phyloP scores from a whole-genome alignment of 495 filamentous ascomycete species.

The Pseudomonodictys pantanalensis region DNA sequence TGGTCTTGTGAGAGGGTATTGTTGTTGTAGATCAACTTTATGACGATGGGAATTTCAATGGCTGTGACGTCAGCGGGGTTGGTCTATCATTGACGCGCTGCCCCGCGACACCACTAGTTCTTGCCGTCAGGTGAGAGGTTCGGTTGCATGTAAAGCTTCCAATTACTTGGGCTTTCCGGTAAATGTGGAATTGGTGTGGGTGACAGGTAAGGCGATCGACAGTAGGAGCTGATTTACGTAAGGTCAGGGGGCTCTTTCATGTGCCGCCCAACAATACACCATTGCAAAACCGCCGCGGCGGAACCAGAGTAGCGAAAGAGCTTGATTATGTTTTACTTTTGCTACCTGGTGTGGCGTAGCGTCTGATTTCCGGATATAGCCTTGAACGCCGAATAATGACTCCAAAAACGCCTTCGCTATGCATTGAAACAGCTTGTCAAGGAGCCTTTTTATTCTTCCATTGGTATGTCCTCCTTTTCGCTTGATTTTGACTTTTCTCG shows the following conservation, averaged over 20 bases:
- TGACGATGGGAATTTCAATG: constrained; percentile 4
- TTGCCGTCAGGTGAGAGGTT: background rate
- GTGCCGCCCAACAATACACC: too few relatives aligned
- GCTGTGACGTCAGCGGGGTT: constrained; percentile 19
- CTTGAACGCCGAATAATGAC: too few relatives aligned
- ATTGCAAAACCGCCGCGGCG: too few relatives aligned
- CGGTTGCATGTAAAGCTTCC: too few relatives aligned
- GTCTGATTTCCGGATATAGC: background rate
- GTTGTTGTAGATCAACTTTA: constrained; percentile 2
- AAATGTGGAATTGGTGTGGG: background rate
- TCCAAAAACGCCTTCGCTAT: constrained; percentile 32
- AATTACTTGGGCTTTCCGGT: background rate
- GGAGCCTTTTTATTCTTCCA: background rate
- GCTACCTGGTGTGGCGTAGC: background rate
- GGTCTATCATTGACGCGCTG: background rate
- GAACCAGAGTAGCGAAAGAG: background rate
- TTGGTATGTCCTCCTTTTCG: background rate
- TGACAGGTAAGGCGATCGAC: background rate
- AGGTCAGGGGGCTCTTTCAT: background rate
- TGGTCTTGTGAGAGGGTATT: background rate
- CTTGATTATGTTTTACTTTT: background rate
- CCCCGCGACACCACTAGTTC: constrained; percentile 19
- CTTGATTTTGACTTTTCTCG: background rate
- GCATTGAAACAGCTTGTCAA: background rate
- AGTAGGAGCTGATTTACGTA: background rate